Evolutionary conservation across 495 filamentous ascomycete species (phyloP).

Genomic region (Opeltia flavorubescens): DNA sequence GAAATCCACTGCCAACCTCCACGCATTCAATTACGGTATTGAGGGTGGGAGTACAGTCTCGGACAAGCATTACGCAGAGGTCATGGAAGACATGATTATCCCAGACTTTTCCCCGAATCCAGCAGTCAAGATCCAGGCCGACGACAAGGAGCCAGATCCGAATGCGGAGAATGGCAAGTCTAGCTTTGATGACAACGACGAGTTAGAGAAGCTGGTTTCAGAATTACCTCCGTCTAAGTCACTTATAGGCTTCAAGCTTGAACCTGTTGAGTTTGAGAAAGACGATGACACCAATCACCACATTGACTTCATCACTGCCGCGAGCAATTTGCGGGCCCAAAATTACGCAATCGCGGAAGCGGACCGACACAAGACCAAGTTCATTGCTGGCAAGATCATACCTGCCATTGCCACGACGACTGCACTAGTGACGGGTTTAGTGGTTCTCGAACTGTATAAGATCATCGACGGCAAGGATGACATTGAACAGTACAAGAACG

Average conservation of each 20-base stretch:
- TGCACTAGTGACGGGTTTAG: slow-evolving; percentile 85
- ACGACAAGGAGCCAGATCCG: slow-evolving; percentile 89
- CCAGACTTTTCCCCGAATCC: slow-evolving; percentile 90
- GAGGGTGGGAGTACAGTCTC: slow-evolving; percentile 55
- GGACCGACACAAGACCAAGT: slow-evolving; percentile 95
- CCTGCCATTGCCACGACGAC: slow-evolving; percentile 97
- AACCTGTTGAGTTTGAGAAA: slow-evolving; percentile 96
- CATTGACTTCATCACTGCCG: slow-evolving; percentile 97
- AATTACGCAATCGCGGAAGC: slow-evolving; percentile 93
- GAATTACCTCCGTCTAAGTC: slow-evolving; percentile 63
- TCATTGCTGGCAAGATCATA: slow-evolving; percentile 99
- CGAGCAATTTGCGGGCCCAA: slow-evolving; percentile 89
- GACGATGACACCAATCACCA: slow-evolving; percentile 97
- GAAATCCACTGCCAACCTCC: slow-evolving; percentile 77
- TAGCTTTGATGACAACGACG: slow-evolving; percentile 53
- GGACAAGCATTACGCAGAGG: slow-evolving; percentile 53
- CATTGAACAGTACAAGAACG: slow-evolving; percentile 97
- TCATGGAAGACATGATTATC: slow-evolving; percentile 86
- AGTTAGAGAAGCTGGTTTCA: slow-evolving; percentile 51
- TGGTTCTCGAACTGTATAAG: slow-evolving; percentile 91
- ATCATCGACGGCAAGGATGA: slow-evolving; percentile 88
- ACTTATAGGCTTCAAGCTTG: slow-evolving; percentile 72
- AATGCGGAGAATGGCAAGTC: slow-evolving; percentile 46
- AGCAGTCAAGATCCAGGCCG: slow-evolving; percentile 90
- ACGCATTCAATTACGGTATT: slow-evolving; percentile 96